phyloP scores from a whole-genome alignment of 371 early-diverging fungal species.

The Syncephalis plumigaleata region DNA sequence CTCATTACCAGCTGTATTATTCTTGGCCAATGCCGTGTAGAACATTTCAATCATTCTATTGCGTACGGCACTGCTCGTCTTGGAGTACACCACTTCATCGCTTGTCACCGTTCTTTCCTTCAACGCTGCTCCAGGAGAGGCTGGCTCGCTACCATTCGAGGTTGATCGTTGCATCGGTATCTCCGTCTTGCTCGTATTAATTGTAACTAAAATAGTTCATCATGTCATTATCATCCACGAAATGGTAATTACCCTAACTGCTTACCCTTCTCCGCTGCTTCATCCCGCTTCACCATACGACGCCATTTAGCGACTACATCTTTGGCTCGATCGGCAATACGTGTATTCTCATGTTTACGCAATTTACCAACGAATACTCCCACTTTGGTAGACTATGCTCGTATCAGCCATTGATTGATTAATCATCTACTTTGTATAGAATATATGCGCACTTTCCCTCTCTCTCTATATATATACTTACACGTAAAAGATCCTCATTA shows the following conservation, averaged over 20 bases:
- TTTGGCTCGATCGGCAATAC: conserved; percentile 40
- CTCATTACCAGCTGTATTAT: conserved; percentile 40
- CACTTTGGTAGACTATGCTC: conserved; percentile 42
- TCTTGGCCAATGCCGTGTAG: conserved; percentile 59
- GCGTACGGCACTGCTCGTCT: conserved; percentile 51
- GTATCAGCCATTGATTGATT: no score
- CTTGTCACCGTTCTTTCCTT: conserved; percentile 1
- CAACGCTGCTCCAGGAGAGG: neutral
- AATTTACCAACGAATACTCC: conserved; percentile 59
- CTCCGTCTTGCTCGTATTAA: neutral
- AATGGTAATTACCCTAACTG: neutral
- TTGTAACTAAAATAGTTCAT: neutral
- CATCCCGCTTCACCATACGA: conserved; percentile 1
- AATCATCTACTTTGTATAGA: no score
- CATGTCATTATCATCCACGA: neutral
- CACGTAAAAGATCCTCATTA: no score
- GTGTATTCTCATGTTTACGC: conserved; percentile 30
- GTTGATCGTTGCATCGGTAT: neutral
- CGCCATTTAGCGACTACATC: conserved; percentile 58
- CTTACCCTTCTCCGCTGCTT: neutral
- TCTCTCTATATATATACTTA: no score
- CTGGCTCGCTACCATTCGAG: neutral
- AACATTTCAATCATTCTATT: conserved; percentile 74
- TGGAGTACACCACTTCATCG: conserved; percentile 35
- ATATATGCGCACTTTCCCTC: no score